Base-by-base conservation (phyloP, 148 eudicot genomes). In the Pouteria glomerata region DNA sequence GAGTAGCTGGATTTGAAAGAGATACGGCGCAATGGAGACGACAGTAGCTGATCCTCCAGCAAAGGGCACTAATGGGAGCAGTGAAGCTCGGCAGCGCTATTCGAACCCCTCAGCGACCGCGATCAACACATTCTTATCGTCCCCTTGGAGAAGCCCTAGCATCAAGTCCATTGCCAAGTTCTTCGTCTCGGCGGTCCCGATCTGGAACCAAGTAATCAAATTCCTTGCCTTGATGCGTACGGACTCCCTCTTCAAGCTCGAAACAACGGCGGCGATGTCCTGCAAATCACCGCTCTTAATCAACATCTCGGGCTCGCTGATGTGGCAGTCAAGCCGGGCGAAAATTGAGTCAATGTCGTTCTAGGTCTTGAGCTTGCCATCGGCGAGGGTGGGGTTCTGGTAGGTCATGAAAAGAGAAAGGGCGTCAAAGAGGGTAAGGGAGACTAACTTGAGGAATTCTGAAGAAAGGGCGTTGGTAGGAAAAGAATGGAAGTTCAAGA, bases 31-130 rank as follows among this genome's bases (percentile, higher is more conserved):
- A n/a, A n/a, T n/a, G n/a, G n/a, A n/a, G n/a, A n/a, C n/a, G n/a
- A n/a, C n/a, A n/a, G n/a, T n/a, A n/a, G n/a, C n/a, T n/a, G n/a
- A n/a, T n/a, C n/a, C n/a, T n/a, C n/a, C n/a, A n/a, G n/a, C n/a
- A n/a, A n/a, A n/a, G n/a, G n/a, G n/a, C n/a, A n/a, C n/a, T n/a
- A n/a, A n/a, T n/a, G n/a, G n/a, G n/a, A n/a, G n/a, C n/a, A n/a
- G n/a, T n/a, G n/a, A n/a, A n/a, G n/a, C n/a, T n/a, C n/a, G n/a
- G n/a, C n/a, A n/a, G n/a, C n/a, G n/a, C n/a, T n/a, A n/a, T n/a
- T n/a, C n/a, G n/a, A n/a, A n/a, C n/a, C 95, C 98, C 73, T 93
- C 97, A 3, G 90, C 90, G 45, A 90, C 95, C 0, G 92, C 88
- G 37, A 87, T 83, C 11, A 87, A 3, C 3, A 93, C 90, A 27